Conservation (phyloP, 768 basidiomycete species). For the Xerocomus spinulosus region DNA sequence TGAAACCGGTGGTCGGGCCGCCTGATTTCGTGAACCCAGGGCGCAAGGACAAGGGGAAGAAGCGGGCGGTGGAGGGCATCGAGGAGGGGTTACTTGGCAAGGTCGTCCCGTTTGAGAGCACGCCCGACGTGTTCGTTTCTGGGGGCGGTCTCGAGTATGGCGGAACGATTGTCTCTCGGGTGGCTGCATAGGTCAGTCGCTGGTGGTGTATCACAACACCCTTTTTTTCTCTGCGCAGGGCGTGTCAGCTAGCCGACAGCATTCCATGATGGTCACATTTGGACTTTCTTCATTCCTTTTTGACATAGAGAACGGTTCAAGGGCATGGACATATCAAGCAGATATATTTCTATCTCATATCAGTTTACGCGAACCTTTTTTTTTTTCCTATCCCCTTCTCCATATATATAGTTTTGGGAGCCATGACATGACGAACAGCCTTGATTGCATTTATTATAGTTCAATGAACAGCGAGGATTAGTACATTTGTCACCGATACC, state of each 20-base stretch:
- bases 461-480: neutral
- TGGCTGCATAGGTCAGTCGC: constrained; percentile 22
- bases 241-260: neutral
- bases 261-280: neutral
- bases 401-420: constrained; percentile 8
- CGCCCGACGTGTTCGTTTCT: constrained; percentile 28
- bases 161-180: constrained; percentile 35
- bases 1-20: constrained; percentile 25
- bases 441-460: constrained; percentile 6
- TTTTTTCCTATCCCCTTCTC: constrained; percentile 2
- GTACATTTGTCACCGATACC: neutral
- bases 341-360: constrained; percentile 11
- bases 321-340: constrained; percentile 11
- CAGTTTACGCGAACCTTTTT: neutral
- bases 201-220: neutral
- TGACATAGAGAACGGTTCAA: neutral
- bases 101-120: constrained; percentile 33
- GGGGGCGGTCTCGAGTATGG: constrained; percentile 30
- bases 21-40: constrained; percentile 19
- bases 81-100: constrained; percentile 23
- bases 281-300: neutral
- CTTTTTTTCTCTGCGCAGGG: neutral
- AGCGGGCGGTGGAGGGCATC: constrained; percentile 14
- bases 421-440: constrained; percentile 1
- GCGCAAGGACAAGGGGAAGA: constrained; percentile 29